phyloP scores from a whole-genome alignment of 1,139 yeast genomes.

The Blastobotrys serpentis region DNA sequence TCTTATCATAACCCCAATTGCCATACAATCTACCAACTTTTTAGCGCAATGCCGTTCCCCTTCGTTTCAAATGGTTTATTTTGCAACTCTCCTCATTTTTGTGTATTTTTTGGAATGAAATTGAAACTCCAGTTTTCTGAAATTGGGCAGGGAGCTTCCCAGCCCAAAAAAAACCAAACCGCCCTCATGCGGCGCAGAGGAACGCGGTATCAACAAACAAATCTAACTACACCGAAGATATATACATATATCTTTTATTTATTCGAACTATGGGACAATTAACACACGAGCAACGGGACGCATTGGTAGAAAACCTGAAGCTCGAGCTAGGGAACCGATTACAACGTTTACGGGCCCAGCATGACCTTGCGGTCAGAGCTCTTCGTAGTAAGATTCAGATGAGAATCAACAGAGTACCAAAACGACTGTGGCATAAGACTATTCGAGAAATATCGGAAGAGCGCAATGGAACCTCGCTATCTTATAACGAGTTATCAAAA shows the following conservation, averaged over 20 bases:
- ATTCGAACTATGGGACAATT: slow-evolving; percentile 9
- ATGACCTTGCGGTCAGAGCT: slow-evolving; percentile 37
- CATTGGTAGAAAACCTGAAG: slow-evolving; percentile 26
- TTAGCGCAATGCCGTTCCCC: no score
- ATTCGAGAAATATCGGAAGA: slow-evolving; percentile 34
- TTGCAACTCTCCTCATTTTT: no score
- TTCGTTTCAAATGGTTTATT: no score
- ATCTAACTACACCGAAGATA: neutral
- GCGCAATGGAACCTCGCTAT: slow-evolving; percentile 1
- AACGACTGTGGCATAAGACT: slow-evolving; percentile 45
- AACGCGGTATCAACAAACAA: neutral
- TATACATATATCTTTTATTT: neutral
- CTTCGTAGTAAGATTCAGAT: slow-evolving; percentile 39
- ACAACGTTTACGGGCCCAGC: slow-evolving; percentile 34
- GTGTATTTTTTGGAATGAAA: no score
- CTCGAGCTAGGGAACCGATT: slow-evolving; percentile 31
- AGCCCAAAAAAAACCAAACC: no score
- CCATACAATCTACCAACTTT: no score
- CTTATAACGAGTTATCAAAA: neutral
- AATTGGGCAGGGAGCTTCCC: no score
- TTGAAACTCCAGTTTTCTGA: no score
- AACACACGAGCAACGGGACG: slow-evolving; percentile 30
- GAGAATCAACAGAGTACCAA: slow-evolving; percentile 43
- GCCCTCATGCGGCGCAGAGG: no score
- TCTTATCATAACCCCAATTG: no score